Conservation (phyloP, 2,329 filamentous ascomycete genomes). For the Zasmidium citrigriseum region DNA sequence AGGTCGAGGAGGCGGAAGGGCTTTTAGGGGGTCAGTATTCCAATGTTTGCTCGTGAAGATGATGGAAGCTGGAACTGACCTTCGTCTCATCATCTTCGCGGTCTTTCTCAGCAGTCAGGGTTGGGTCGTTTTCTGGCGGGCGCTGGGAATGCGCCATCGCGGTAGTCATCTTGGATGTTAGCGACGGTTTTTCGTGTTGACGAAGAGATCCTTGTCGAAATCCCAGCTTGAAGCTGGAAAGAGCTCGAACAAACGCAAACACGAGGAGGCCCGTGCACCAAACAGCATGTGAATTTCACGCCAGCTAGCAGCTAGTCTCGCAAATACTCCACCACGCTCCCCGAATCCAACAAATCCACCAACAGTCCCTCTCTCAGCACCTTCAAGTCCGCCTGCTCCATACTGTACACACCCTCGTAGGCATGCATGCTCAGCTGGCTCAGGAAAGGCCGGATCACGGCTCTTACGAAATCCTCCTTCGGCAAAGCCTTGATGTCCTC, state of each 20-base stretch:
- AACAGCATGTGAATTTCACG: too few species aligned
- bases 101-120: too few species aligned
- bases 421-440: slow-evolving; percentile 87
- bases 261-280: too few species aligned
- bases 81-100: too few species aligned
- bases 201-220: too few species aligned
- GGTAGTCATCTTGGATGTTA: too few species aligned
- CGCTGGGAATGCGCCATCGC: too few species aligned
- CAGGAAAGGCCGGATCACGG: slow-evolving; percentile 84
- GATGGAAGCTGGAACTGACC: neutral
- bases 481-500: slow-evolving; percentile 55
- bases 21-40: neutral
- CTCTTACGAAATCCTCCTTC: slow-evolving; percentile 67
- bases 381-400: slow-evolving; percentile 68
- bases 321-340: slow-evolving; percentile 48
- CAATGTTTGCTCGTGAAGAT: neutral
- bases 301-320: too few species aligned
- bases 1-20: slow-evolving; percentile 6
- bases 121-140: too few species aligned
- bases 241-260: neutral
- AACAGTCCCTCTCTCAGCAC: slow-evolving; percentile 50
- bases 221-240: too few species aligned
- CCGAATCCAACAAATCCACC: slow-evolving; percentile 40
- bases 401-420: slow-evolving; percentile 90
- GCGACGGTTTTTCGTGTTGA: too few species aligned